phyloP scores from a whole-genome alignment of 306 rosid genomes.

The Medicago arabica region DNA sequence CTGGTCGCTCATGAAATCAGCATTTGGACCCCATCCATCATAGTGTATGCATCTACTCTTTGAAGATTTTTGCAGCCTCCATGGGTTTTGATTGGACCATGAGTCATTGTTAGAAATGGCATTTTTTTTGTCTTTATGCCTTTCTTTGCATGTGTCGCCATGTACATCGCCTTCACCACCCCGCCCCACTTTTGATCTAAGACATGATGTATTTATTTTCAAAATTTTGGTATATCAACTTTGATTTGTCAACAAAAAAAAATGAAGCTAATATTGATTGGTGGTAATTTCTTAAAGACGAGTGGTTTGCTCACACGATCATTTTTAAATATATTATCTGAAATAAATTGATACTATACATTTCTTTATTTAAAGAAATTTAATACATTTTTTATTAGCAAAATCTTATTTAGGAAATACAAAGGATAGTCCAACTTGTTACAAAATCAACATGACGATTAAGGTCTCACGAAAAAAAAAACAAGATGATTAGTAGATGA shows the following conservation, averaged over 20 bases:
- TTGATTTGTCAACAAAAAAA: background rate
- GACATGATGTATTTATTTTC: background rate
- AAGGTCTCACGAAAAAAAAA: too few species aligned
- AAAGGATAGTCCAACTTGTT: too few species aligned
- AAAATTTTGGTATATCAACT: background rate
- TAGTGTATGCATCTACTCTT: conserved; percentile 7
- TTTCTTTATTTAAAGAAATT: too few species aligned
- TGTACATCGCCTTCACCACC: conserved; percentile 36
- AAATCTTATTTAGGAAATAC: too few species aligned
- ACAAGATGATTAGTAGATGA: too few species aligned
- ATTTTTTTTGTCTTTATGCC: conserved; percentile 32
- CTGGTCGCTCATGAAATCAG: conserved; percentile 51
- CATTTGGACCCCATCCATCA: conserved; percentile 56
- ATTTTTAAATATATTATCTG: conserved; percentile 5
- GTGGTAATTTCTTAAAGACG: background rate
- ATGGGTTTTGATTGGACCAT: conserved; percentile 29
- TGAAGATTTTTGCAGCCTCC: conserved; percentile 19
- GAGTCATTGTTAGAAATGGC: conserved; percentile 29
- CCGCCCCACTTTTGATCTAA: conserved; percentile 23
- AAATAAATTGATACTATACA: too few species aligned
- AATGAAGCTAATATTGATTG: background rate
- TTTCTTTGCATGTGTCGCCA: conserved; percentile 33
- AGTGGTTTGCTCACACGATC: background rate
- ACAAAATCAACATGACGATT: too few species aligned
- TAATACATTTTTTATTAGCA: too few species aligned